These are phyloP conservation scores for Jackrogersella minutella DNA, from an alignment of 495 filamentous ascomycete species.

Conservation along the genomic window DNA sequence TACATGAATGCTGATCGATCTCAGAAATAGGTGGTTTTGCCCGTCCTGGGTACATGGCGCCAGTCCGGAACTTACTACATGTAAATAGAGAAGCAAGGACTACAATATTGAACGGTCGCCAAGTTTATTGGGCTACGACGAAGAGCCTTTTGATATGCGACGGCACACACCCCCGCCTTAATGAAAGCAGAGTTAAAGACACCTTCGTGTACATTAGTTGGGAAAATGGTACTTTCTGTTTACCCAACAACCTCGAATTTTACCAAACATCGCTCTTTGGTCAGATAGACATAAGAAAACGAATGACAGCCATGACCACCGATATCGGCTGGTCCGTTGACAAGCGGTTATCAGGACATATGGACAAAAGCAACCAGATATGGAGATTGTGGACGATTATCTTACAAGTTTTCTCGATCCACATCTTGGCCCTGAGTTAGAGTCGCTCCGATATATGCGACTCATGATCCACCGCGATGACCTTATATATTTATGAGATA, in stretches of 20 bases:
- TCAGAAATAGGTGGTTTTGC: too few species aligned
- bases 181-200: too few species aligned
- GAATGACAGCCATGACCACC: background rate
- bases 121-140: background rate
- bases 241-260: background rate
- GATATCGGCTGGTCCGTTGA: too few species aligned
- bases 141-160: too few species aligned
- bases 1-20: background rate
- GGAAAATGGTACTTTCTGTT: background rate
- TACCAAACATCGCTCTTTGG: background rate
- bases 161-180: too few species aligned
- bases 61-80: background rate
- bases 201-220: background rate
- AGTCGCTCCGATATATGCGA: background rate
- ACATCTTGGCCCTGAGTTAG: background rate
- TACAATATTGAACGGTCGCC: background rate
- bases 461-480: background rate
- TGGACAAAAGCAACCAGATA: too few species aligned
- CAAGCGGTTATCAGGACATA: too few species aligned
- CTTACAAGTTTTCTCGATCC: background rate
- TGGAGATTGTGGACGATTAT: background rate
- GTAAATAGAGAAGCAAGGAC: constrained; percentile 8
- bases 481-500: too few species aligned
- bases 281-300: background rate
- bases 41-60: background rate